Percentiles rank a stretch among this genome's conserved stretches.
Conservation (phyloP, 202 grass and related monocot species). For the Brachypodium distachyon region DNA sequence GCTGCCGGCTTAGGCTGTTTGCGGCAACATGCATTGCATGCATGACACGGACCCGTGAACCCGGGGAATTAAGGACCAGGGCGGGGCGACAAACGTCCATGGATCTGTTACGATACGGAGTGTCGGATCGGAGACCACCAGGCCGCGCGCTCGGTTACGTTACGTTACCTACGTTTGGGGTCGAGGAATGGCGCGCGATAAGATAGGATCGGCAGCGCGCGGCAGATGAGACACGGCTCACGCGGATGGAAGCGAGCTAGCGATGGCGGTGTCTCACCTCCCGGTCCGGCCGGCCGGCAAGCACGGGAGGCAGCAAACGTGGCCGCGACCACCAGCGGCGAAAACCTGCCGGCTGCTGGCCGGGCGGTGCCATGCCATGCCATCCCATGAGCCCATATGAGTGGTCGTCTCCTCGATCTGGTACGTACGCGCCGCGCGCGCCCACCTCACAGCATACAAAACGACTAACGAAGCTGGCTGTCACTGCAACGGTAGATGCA, state of each 20-base stretch:
- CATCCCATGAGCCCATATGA: too few species aligned
- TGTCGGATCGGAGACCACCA: too few species aligned
- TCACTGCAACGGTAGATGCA: too few species aligned
- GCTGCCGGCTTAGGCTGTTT: too few species aligned
- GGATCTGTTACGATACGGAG: background rate
- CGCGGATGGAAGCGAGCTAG: background rate
- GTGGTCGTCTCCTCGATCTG: background rate
- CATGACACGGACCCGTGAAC: background rate
- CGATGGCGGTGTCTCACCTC: slow-evolving; percentile 4
- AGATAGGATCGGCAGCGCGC: background rate
- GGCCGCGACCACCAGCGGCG: background rate
- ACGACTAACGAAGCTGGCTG: background rate
- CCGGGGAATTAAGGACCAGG: background rate
- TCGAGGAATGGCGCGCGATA: too few species aligned
- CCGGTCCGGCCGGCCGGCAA: background rate
- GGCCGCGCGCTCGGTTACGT: too few species aligned
- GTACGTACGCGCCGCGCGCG: too few species aligned
- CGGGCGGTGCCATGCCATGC: too few species aligned
- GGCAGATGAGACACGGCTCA: background rate
- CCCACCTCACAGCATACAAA: background rate
- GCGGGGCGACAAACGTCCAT: background rate
- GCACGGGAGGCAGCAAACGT: background rate
- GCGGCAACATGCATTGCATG: too few species aligned
- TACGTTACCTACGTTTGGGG: too few species aligned
- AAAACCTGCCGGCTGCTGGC: background rate